These are phyloP conservation scores for Gnetum montanum DNA, from an alignment of 75 land plant genomes.

Conservation along the genomic window DNA sequence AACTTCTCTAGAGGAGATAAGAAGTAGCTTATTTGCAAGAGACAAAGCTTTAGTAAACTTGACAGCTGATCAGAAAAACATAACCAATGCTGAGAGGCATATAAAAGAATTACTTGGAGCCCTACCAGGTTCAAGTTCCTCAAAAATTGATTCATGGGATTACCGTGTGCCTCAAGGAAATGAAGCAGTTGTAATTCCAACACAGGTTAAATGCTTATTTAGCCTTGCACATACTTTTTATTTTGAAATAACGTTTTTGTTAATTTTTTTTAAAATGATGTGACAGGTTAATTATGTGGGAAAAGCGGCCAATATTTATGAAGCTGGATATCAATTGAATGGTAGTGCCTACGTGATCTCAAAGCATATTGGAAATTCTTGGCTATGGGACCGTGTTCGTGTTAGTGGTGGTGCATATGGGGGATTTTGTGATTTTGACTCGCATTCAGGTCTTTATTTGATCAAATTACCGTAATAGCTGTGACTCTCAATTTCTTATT, in stretches of 20 bases:
- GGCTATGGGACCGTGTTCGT: constrained; percentile 99
- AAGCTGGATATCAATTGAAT: constrained; percentile 83
- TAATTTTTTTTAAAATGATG: constrained; percentile 1
- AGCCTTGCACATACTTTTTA: not conserved
- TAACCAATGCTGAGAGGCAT: constrained; percentile 40
- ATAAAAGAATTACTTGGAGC: constrained; percentile 65
- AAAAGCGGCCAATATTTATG: constrained; percentile 87
- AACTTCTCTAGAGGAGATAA: constrained; percentile 75
- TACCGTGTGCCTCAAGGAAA: constrained; percentile 40
- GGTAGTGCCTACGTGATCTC: constrained; percentile 99
- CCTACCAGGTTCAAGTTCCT: constrained; percentile 40
- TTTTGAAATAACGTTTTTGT: not conserved
- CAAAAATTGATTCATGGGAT: constrained; percentile 32
- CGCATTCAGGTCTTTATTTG: constrained; percentile 67
- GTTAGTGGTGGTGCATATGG: constrained; percentile 99
- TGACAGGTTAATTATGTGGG: constrained; percentile 97
- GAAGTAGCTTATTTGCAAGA: constrained; percentile 59
- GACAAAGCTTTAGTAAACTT: constrained; percentile 69
- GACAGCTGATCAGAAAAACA: constrained; percentile 83
- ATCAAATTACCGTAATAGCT: not conserved
- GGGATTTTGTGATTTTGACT: constrained; percentile 96
- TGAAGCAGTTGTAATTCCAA: constrained; percentile 93
- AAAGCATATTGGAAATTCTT: constrained; percentile 83
- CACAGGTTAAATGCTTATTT: constrained; percentile 55
- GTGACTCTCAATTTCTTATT: constrained; percentile 6